These are phyloP conservation scores for Apodospora peruviana DNA, from an alignment of 495 filamentous ascomycete species.

Conservation along the genomic window DNA sequence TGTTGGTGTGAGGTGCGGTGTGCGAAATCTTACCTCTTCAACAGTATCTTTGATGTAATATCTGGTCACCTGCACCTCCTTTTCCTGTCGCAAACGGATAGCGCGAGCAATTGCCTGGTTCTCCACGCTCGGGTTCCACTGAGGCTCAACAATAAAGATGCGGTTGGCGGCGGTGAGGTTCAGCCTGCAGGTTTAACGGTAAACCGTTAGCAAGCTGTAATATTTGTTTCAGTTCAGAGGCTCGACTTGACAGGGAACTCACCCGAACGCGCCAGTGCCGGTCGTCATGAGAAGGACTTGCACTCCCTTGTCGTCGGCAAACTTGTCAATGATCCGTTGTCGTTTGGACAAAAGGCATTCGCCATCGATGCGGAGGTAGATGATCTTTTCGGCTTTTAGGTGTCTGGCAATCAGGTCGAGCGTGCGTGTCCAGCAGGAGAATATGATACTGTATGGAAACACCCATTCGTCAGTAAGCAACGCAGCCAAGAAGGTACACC, in stretches of 20 bases:
- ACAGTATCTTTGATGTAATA: conserved; percentile 43
- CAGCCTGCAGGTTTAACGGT: conserved; percentile 22
- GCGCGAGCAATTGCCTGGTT: conserved; percentile 46
- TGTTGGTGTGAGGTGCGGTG: neutral
- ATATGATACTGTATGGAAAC: conserved; percentile 38
- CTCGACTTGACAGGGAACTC: too few species aligned
- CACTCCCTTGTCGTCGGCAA: conserved; percentile 7
- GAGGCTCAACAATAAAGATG: conserved; percentile 47
- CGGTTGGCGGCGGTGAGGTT: conserved; percentile 44
- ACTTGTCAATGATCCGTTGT: conserved; percentile 22
- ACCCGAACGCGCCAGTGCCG: conserved; percentile 48
- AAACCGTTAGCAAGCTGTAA: too few species aligned
- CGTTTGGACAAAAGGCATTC: conserved; percentile 27
- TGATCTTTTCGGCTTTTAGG: conserved; percentile 18
- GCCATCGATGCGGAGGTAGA: conserved; percentile 15
- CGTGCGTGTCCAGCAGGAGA: conserved; percentile 47
- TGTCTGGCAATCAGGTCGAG: conserved; percentile 32
- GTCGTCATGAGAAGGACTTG: conserved; percentile 48
- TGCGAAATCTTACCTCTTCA: conserved; percentile 34
- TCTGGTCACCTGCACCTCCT: conserved; percentile 35
- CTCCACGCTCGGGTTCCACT: conserved; percentile 51
- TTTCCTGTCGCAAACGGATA: conserved; percentile 41
- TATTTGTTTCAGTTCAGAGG: too few species aligned
- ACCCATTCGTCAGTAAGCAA: too few species aligned
- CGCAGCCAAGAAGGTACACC: too few species aligned